Base-by-base conservation (phyloP, 1,284 basidiomycete species). In the Entoloma clypeatum region DNA sequence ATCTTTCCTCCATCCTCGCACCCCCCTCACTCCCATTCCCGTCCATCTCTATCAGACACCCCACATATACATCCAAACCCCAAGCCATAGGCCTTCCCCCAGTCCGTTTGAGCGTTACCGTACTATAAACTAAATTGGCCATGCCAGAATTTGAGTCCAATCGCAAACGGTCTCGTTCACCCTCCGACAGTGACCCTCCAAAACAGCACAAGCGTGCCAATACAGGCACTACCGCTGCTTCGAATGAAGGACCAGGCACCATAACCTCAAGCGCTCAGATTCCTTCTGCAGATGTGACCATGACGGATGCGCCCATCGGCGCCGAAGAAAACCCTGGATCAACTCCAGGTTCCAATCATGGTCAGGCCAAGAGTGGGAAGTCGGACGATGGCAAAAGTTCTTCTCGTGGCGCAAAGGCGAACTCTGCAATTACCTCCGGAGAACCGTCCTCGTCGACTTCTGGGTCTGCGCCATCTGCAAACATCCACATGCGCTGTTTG, bases 401-500 rank as follows among this genome's bases (percentile, higher is more conserved):
- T 25, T 52, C 59, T 47, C 47, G 49, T 21, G 48, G 53, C 35
- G 59, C 57, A 36, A 57, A 57, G 46, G 54, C 59, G 29, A 52
- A 57, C 36, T 55, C 57, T 9, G 59, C 64, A 21, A 68, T 62
- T 4, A 65, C 68, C 19, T 66, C 72, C 14, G 67, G 61, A 31
- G 69, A 71, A 24, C 65, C 74, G 14, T 74, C 77, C 17, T 71
- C 71, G 16, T 72, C 74, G 6, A 62, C 69, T 9, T 50, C 64
- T 10, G 51, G 63, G 5, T 26, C 43, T 21, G 54, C 66, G 3
- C 79, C 84, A 11, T 77, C 86, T 3, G 81, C 84, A 31, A 81
- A 75, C 66, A 95, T 95, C 50, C 87, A 92, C 53, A 92, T 95
- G 89, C 82, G 92, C 39, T 92, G 88, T 65, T 73, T 99, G 58